phyloP scores from a whole-genome alignment of 2,329 filamentous ascomycete species.

The Pyrenochaeta sp. region DNA sequence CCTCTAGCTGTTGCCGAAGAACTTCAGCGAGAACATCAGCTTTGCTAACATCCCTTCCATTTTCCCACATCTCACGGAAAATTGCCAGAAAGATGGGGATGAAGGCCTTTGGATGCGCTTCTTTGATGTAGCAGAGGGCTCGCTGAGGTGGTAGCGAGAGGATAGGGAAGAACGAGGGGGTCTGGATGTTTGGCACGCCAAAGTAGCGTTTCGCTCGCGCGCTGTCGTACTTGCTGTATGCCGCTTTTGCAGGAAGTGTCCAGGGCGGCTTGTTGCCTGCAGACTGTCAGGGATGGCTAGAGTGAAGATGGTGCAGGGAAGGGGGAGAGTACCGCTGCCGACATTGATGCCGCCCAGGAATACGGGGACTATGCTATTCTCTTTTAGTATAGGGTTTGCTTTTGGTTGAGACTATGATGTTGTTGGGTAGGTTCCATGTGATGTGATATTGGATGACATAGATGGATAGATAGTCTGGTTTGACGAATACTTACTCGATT shows the following conservation, averaged over 20 bases:
- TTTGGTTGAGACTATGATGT: background rate
- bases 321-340: conserved; percentile 46
- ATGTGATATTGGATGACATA: background rate
- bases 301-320: conserved; percentile 1
- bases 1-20: conserved; percentile 58
- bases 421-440: background rate
- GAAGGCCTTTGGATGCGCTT: conserved; percentile 59
- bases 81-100: conserved; percentile 64
- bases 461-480: background rate
- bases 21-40: conserved; percentile 61
- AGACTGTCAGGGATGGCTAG: conserved; percentile 8
- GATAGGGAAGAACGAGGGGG: conserved; percentile 63
- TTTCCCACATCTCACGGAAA: conserved; percentile 70
- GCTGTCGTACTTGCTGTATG: conserved; percentile 62
- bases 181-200: conserved; percentile 51
- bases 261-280: conserved; percentile 79
- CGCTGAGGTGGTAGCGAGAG: conserved; percentile 68
- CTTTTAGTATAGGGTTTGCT: conserved; percentile 11
- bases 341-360: conserved; percentile 65
- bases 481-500: conserved; percentile 65
- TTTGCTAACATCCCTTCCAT: conserved; percentile 66
- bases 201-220: conserved; percentile 62
- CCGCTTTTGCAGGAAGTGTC: conserved; percentile 72
- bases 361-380: conserved; percentile 71
- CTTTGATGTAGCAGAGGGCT: conserved; percentile 72